A percentile compares a stretch with the other conserved stretches of the same genome.
phyloP scores from a whole-genome alignment of 2,329 filamentous ascomycete species.

The Cordyceps tenuipes region DNA sequence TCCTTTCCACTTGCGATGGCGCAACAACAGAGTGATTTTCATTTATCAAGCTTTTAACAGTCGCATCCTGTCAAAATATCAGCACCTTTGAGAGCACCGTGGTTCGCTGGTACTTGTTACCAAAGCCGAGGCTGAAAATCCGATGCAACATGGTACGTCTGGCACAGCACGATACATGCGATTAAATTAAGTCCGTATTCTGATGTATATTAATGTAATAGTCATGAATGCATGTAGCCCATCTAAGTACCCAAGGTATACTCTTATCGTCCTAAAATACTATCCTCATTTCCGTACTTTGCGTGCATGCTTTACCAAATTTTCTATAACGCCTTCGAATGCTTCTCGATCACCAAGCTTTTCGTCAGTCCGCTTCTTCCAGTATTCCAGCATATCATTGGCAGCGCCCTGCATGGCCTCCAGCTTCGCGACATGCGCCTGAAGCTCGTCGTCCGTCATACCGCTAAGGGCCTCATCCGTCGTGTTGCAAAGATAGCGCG shows the following conservation, averaged over 20 bases:
- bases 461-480: constrained; percentile 76
- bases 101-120: too few relatives aligned
- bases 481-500: constrained; percentile 69
- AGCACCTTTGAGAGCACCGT: too few relatives aligned
- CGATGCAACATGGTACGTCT: too few relatives aligned
- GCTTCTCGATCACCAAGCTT: constrained; percentile 86
- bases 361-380: constrained; percentile 78
- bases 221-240: constrained; percentile 5
- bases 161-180: too few relatives aligned
- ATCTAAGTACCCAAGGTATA: neutral
- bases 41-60: neutral
- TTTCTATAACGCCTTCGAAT: constrained; percentile 95
- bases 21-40: neutral
- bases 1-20: constrained; percentile 2
- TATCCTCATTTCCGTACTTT: constrained; percentile 63
- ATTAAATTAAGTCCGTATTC: neutral
- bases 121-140: too few relatives aligned
- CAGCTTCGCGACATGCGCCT: constrained; percentile 60
- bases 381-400: constrained; percentile 74
- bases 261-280: neutral
- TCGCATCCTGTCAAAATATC: too few relatives aligned
- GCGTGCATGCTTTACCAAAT: constrained; percentile 83
- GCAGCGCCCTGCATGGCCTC: constrained; percentile 63
- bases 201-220: neutral
- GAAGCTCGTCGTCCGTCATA: constrained; percentile 70